Conservation (phyloP, 192 early-diverging fungal genomes). For the Coemansia asiatica region DNA sequence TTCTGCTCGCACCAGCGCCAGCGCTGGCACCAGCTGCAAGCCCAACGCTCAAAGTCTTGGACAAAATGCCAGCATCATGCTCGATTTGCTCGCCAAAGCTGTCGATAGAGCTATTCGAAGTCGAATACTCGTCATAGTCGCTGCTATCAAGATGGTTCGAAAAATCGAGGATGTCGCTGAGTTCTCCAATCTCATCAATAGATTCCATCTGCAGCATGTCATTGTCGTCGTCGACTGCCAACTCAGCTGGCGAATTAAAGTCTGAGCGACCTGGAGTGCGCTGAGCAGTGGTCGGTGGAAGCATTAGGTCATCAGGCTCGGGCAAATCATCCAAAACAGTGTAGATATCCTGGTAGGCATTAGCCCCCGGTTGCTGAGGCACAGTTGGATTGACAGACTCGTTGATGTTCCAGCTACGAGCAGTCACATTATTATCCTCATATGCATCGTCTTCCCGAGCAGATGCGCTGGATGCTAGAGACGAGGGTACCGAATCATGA, state of each 20-base stretch:
- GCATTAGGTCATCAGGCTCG: slow-evolving; percentile 42
- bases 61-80: slow-evolving; percentile 37
- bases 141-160: slow-evolving; percentile 21
- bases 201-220: slow-evolving; percentile 47
- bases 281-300: slow-evolving; percentile 32
- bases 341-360: slow-evolving; percentile 20
- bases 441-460: not conserved
- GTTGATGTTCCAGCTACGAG: slow-evolving; percentile 9
- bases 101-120: slow-evolving; percentile 44
- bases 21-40: not conserved
- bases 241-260: slow-evolving; percentile 1
- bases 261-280: not conserved
- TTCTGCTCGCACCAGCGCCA: not conserved
- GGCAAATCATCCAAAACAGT: slow-evolving; percentile 22
- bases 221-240: slow-evolving; percentile 12
- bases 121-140: slow-evolving; percentile 33
- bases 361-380: not conserved
- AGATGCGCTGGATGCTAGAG: not conserved
- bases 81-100: slow-evolving; percentile 54
- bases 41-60: slow-evolving; percentile 19
- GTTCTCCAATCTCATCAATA: slow-evolving; percentile 36
- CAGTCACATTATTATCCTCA: not conserved
- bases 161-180: slow-evolving; percentile 41
- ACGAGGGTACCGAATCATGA: not conserved
- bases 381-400: not conserved